Evolutionary conservation across 345 rosid genomes (phyloP).

Genomic region (Eucalyptus guilfoylei): DNA sequence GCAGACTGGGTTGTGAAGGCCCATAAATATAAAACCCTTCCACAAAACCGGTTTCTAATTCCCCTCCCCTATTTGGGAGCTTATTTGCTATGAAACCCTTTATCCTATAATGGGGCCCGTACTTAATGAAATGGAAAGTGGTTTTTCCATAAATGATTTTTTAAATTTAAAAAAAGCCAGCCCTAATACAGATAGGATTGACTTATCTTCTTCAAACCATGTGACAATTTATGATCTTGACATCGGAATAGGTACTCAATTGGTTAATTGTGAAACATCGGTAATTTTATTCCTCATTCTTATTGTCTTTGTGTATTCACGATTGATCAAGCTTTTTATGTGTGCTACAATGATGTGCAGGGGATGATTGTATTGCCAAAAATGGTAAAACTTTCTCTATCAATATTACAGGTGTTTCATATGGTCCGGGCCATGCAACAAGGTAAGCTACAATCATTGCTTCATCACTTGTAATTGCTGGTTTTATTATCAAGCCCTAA

Average conservation of each 20-base stretch:
- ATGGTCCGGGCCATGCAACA: too few species aligned
- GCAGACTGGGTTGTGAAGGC: background rate
- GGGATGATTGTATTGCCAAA: slow-evolving; percentile 51
- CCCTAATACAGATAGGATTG: too few species aligned
- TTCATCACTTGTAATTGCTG: too few species aligned
- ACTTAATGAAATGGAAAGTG: background rate
- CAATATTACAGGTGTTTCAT: background rate
- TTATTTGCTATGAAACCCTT: background rate
- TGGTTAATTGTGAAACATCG: too few species aligned
- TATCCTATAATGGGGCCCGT: background rate
- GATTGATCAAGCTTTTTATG: accelerated
- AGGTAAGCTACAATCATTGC: too few species aligned
- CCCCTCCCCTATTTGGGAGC: background rate
- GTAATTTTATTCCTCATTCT: background rate
- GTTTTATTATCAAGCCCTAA: background rate
- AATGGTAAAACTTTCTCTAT: slow-evolving; percentile 2
- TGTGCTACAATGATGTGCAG: too few species aligned
- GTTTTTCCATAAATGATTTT: accelerated
- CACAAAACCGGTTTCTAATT: background rate
- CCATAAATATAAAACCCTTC: too few species aligned
- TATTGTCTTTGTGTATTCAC: background rate
- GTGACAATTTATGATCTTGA: too few species aligned
- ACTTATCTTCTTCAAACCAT: too few species aligned
- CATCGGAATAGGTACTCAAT: too few species aligned
- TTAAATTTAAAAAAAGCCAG: too few species aligned